Evolutionary conservation across 306 rosid genomes (phyloP).

Genomic region (Biancaea sappan): DNA sequence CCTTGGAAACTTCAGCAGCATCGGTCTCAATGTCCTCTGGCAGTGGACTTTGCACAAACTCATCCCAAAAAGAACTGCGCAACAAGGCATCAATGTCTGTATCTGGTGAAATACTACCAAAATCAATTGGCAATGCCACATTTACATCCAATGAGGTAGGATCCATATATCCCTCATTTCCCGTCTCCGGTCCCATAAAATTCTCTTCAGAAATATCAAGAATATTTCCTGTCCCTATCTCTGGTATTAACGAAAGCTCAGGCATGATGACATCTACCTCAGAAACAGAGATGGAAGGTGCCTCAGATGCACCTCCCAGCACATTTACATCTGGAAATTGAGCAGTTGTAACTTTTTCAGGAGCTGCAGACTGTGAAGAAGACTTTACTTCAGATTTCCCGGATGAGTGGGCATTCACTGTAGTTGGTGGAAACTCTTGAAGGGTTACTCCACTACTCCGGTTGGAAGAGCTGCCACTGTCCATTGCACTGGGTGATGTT

Average conservation of each 20-base stretch:
- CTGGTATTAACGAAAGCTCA: constrained; percentile 54
- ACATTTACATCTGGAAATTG: constrained; percentile 48
- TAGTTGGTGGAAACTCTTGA: constrained; percentile 69
- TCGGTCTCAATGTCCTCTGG: constrained; percentile 51
- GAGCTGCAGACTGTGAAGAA: constrained; percentile 36
- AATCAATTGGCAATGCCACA: constrained; percentile 51
- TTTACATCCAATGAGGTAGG: constrained; percentile 41
- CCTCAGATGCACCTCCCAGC: constrained; percentile 47
- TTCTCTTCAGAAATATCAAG: constrained; percentile 46
- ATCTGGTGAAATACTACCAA: constrained; percentile 56
- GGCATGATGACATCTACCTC: constrained; percentile 55
- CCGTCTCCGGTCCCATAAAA: constrained; percentile 44
- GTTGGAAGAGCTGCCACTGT: constrained; percentile 58
- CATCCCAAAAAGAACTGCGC: constrained; percentile 52
- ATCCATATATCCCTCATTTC: constrained; percentile 47
- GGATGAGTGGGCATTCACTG: constrained; percentile 38
- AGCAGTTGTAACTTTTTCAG: constrained; percentile 40
- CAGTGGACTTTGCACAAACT: constrained; percentile 46
- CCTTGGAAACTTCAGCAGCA: constrained; percentile 37
- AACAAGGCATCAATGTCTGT: constrained; percentile 64
- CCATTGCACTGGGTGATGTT: constrained; percentile 49
- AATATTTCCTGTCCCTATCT: constrained; percentile 45
- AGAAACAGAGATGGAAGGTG: constrained; percentile 42
- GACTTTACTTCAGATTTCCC: constrained; percentile 53
- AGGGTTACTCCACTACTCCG: constrained; percentile 68